Evolutionary conservation across 495 filamentous ascomycete species (phyloP).

Genomic region (Podospora pseudopauciseta): DNA sequence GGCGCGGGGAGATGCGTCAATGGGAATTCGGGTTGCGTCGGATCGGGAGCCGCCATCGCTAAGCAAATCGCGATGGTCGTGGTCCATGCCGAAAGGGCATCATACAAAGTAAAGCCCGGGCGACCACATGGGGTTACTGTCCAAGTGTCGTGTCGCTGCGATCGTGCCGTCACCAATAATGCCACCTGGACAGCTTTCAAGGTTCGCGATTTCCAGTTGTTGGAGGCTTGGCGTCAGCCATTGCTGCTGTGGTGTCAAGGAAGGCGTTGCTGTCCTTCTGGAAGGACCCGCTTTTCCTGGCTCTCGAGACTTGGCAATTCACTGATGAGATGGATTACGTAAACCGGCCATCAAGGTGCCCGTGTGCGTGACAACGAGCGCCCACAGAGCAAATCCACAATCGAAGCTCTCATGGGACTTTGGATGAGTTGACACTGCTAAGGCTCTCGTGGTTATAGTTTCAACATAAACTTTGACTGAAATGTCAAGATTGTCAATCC

Average conservation of each 20-base stretch:
- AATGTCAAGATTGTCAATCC: no score
- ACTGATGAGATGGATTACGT: neutral
- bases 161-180: conserved; percentile 4
- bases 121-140: conserved; percentile 36
- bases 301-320: conserved; percentile 3
- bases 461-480: no score
- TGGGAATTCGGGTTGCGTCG: conserved; percentile 7
- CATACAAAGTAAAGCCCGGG: conserved; percentile 28
- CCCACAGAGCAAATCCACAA: no score
- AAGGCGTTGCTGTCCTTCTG: conserved; percentile 11
- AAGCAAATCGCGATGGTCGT: conserved; percentile 25
- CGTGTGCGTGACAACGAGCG: neutral
- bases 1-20: neutral
- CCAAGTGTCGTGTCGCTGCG: neutral
- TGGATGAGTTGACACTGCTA: no score
- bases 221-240: conserved; percentile 1
- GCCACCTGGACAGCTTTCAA: conserved; percentile 6
- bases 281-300: conserved; percentile 8
- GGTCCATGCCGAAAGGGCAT: conserved; percentile 45
- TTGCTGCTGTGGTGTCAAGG: no score
- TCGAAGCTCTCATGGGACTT: no score
- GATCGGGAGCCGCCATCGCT: conserved; percentile 22
- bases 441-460: no score
- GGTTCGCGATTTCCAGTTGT: neutral
- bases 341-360: conserved; percentile 9